Evolutionary conservation across 1,284 basidiomycete species (phyloP), one percentile per base, ranked within the genome.

Genomic region (Paramarasmius palmivorus): DNA sequence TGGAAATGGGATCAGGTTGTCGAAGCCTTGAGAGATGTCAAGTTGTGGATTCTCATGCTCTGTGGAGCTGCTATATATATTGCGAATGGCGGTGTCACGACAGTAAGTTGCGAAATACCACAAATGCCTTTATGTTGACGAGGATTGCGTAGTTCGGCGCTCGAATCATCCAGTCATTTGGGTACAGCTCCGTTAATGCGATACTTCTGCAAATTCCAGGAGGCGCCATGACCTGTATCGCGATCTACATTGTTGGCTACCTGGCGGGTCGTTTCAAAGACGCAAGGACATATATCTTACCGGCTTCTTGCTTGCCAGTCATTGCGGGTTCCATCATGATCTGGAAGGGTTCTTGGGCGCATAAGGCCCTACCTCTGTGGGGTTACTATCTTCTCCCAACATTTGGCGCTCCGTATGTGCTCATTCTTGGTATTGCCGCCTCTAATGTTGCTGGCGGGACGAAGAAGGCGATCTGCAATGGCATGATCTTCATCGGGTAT

Each of bases 401-500:
- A 8, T 57, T 57, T 25, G 55, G 55, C 12, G 55, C 55, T 8
- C 55, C 55, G 14, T 57, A 57, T 29, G 55, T 57, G 14, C 23
- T 57, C 14, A 25, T 57, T 2, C 48, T 57, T 7, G 23, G 52
- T 23, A 32, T 57, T 19, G 38, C 50, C 4, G 52, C 52, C 2
- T 48, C 52, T 5, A 57, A 57, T 39, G 55, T 57, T 7, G 50
- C 52, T 10, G 55, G 55, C 2, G 48, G 52, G n/a, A 57, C 55
- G n/a, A 57, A 57, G 41, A 52, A 52, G 23, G 46, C 55, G 14
- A 50, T 54, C 14, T 41, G 45, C 26, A 52, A 35, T 36, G 55
- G 55, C 15, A 53, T 53, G 52, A 49, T 57, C 35, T 57, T 57
- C 47, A 48, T 57, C 39, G 55, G 55, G 20, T 57, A 57, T 47